Evolutionary conservation across 2,329 filamentous ascomycete species (phyloP), one percentile per base, ranked within the genome.

Genomic region (Fusarium heterosporum): DNA sequence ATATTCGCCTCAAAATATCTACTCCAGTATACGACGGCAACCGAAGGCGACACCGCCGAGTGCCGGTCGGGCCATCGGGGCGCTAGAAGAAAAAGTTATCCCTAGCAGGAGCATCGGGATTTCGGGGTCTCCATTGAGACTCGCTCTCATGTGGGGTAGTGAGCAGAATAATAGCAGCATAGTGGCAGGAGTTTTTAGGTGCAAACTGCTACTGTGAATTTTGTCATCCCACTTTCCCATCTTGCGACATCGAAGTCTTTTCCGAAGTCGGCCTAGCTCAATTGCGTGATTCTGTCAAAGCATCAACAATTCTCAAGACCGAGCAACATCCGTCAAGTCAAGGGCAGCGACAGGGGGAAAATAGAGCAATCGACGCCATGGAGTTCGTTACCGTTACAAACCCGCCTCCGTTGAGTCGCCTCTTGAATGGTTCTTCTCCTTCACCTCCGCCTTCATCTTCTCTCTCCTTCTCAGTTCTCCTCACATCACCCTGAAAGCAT

Each of bases 211-310:
- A 1, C 22, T 8, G 26, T 4, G 6, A 2, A 55, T 69, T 69
- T 64, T 67, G 50, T 67, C 62, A 64, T 30, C 43, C 43, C 51
- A 51, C 41, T 52, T 54, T 66, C 36, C 40, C 53, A 48, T 60
- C 58, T 72, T 66, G 64, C 68, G 66, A 62, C 63, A 72, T 68
- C 56, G 42, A 65, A 29, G 42, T 69, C 75, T 75, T 77, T 69
- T 61, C 77, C 75, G 22, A 59, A 73, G 69, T 51, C 40, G 72
- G 77, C 43, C 61, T 75, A 74, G 73, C 41, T 46, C 66, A 76
- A 79, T 79, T 79, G 78, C 78, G 78, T 79, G 78, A 79, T 79
- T 78, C 72, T 68, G 51, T 73, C 66, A 61, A 73, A 68, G 57
- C 72, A 78, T 79, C 77, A 74, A 77, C 76, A 78, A 78, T 76